Percentiles rank a stretch among this genome's conserved stretches.
These are phyloP conservation scores for Fraxinus albicans DNA, from an alignment of 305 asterid species.

Conservation along the genomic window DNA sequence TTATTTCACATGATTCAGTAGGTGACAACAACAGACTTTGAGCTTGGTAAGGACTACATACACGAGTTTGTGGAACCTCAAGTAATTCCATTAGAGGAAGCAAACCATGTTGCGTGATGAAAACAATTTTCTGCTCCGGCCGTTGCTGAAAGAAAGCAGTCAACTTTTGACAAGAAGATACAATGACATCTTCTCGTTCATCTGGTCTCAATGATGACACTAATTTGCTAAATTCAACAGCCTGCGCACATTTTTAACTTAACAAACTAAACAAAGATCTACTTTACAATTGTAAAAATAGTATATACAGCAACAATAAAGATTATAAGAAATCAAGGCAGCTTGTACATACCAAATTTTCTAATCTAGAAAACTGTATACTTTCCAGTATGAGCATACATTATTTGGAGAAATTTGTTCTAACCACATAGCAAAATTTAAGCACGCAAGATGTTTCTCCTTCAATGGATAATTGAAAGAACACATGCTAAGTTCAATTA, in stretches of 20 bases:
- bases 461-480: conserved; percentile 1
- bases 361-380: background rate
- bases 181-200: conserved; percentile 89
- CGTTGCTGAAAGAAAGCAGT: conserved; percentile 76
- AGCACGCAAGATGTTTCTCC: background rate
- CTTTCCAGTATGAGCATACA: background rate
- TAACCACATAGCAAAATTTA: background rate
- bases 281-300: no score
- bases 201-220: conserved; percentile 92
- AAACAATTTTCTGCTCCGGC: conserved; percentile 91
- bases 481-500: background rate
- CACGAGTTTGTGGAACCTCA: conserved; percentile 85
- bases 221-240: conserved; percentile 87
- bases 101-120: conserved; percentile 92
- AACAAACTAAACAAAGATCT: no score
- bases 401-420: background rate
- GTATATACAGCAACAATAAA: background rate
- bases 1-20: conserved; percentile 13
- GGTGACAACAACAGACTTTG: background rate
- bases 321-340: background rate
- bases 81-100: conserved; percentile 95
- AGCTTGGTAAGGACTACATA: conserved; percentile 42
- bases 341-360: background rate
- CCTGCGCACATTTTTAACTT: conserved; percentile 48
- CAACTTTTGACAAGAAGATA: conserved; percentile 91